Conservation (phyloP, 140 eudicot genomes). For the Cichorium intybus region DNA sequence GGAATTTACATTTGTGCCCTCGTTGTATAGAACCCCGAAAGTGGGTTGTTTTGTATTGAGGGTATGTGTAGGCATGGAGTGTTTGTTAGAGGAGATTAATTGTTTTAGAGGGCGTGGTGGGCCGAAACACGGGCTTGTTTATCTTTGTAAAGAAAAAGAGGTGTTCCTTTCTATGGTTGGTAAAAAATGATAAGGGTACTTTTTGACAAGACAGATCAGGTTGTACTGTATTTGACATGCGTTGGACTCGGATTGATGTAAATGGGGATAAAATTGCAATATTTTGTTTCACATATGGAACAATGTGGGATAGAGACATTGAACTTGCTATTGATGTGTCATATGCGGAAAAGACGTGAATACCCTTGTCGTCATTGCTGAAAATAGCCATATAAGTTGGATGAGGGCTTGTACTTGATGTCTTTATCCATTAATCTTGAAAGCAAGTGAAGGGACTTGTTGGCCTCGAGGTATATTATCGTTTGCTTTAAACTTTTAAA, state of each 20-base stretch:
- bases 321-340: too few species aligned
- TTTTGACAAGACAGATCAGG: not conserved
- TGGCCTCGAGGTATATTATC: not conserved
- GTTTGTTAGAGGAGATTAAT: conserved; percentile 33
- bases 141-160: conserved; percentile 54
- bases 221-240: not conserved
- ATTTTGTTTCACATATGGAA: not conserved
- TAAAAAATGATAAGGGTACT: not conserved
- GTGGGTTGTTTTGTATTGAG: conserved; percentile 40
- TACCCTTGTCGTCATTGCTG: not conserved
- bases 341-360: not conserved
- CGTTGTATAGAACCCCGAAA: conserved; percentile 62
- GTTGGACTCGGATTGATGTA: too few species aligned
- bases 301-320: too few species aligned
- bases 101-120: conserved; percentile 40
- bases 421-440: not conserved
- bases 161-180: conserved; percentile 42
- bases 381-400: not conserved
- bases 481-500: not conserved
- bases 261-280: not conserved
- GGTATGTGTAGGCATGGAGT: conserved; percentile 62
- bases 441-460: not conserved
- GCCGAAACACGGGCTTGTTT: conserved; percentile 50
- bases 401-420: not conserved
- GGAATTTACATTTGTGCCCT: conserved; percentile 48